Evolutionary conservation across 2,329 filamentous ascomycete genomes (phyloP).

Genomic region (Lachnellula arida): DNA sequence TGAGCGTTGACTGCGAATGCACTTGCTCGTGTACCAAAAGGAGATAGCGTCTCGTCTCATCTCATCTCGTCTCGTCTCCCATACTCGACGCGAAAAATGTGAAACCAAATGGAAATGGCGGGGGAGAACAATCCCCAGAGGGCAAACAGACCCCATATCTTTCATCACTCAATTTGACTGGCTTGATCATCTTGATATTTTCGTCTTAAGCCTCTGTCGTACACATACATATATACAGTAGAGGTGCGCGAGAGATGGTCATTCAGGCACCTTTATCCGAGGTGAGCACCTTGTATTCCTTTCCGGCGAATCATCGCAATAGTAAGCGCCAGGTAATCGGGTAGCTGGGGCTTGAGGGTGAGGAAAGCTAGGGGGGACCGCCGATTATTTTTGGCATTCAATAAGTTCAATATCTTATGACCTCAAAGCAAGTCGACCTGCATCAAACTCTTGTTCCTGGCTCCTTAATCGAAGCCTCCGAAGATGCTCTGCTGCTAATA

Average conservation of each 20-base stretch:
- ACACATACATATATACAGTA: conserved; percentile 2
- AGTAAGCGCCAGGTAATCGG: not conserved
- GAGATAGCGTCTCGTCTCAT: not conserved
- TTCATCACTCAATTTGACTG: conserved; percentile 5
- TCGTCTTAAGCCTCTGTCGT: conserved; percentile 18
- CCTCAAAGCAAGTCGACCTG: conserved; percentile 8
- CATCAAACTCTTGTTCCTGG: conserved; percentile 13
- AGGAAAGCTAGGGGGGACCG: no score
- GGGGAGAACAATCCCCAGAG: conserved; percentile 8
- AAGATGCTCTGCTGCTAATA: conserved; percentile 36
- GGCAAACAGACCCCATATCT: conserved; percentile 10
- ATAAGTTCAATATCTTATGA: conserved; percentile 17
- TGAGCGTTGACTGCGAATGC: not conserved
- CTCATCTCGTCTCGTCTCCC: not conserved
- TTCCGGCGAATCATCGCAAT: conserved; percentile 19
- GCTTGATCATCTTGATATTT: conserved; percentile 12
- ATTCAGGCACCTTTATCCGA: conserved; percentile 22
- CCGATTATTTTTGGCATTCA: conserved; percentile 6
- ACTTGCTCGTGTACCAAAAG: conserved; percentile 1
- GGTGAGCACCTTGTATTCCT: conserved; percentile 8
- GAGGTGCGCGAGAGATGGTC: conserved; percentile 6
- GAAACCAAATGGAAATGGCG: conserved; percentile 21
- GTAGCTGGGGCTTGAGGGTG: no score
- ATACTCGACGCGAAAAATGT: conserved; percentile 13
- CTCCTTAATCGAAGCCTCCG: conserved; percentile 5